Evolutionary conservation across 2,329 filamentous ascomycete species (phyloP).

Genomic region (Bipolaris gigantea): DNA sequence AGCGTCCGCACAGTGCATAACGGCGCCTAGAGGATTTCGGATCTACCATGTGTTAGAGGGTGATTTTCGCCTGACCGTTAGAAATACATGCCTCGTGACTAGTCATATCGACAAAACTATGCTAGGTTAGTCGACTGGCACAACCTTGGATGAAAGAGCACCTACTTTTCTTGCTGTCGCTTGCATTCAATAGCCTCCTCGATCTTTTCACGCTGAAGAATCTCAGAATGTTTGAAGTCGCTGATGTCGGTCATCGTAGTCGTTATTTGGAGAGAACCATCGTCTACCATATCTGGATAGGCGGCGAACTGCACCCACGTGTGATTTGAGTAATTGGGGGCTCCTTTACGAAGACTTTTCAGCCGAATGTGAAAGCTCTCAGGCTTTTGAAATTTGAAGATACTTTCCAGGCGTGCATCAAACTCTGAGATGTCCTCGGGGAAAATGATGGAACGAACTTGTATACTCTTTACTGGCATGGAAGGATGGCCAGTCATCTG

Average conservation of each 20-base stretch:
- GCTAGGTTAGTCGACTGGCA: background rate
- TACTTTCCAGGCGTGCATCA: background rate
- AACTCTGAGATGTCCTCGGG: background rate
- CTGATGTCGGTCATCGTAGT: constrained; percentile 3
- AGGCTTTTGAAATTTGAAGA: background rate
- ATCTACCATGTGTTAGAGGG: background rate
- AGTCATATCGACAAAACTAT: constrained; percentile 3
- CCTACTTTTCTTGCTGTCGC: constrained; percentile 5
- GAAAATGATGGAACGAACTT: background rate
- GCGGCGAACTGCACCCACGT: constrained; percentile 1
- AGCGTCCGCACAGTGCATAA: constrained; percentile 5
- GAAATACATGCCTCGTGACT: constrained; percentile 1
- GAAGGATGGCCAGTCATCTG: constrained; percentile 1
- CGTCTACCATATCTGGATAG: background rate
- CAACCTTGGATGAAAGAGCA: background rate
- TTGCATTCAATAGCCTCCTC: constrained; percentile 3
- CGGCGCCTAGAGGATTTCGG: constrained; percentile 1
- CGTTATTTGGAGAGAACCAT: background rate
- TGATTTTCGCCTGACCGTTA: background rate
- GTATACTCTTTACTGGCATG: background rate
- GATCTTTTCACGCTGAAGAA: background rate
- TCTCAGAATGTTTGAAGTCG: background rate
- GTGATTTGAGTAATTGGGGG: background rate
- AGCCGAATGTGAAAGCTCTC: background rate
- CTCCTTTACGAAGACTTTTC: background rate